Base-by-base conservation (phyloP, 2,329 filamentous ascomycete genomes). In the Curvularia eragrostidis region DNA sequence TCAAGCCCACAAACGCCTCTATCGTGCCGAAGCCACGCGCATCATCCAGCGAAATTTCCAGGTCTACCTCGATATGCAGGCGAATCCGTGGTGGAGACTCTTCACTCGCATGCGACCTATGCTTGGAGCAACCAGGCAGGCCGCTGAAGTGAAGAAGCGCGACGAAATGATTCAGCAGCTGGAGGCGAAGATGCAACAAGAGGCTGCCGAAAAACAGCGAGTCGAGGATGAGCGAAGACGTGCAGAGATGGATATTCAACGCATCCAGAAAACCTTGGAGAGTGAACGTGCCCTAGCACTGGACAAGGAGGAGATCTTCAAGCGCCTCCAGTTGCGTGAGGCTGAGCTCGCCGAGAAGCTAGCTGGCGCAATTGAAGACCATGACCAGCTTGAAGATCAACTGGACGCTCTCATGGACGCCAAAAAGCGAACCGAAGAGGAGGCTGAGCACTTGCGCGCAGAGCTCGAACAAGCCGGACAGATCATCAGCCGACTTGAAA, bases 221-320 rank as follows among this genome's bases (percentile, higher is more conserved):
- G 81, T 99, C 0, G 95, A 99, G 70, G 95, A 99, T 54, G 95
- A 99, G 67, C 87, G 93, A 30, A 86, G 95, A 41, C 90, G 93
- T 60, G 91, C 91, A 1, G 91, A 98, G 66, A 83, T 89, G 13
- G 95, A 99, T 70, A 89, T 97, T 70, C 86, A 93, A 65, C 88
- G 91, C 30, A 91, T 98, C 46, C 93, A 97, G 74, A 92, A 98
- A 69, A 96, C 91, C 0, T 83, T 99, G 1, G 96, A 99, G 76
- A 97, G 93, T 65, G 96, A 99, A 77, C 88, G 95, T 48, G 91
- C 94, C n/a, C 83, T 99, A 41, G 95, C 95, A 1, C 81, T 99
- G 5, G 95, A 99, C 78, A 99, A 99, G 75, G 96, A 99, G 74
- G 95, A 99, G 71, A 99, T 99, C 59, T 99, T 98, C 82, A 96